A percentile compares a stretch with the other conserved stretches of the same genome.
Evolutionary conservation across 192 early-diverging fungal species (phyloP).

Genomic region (Dimargaris verticillata): DNA sequence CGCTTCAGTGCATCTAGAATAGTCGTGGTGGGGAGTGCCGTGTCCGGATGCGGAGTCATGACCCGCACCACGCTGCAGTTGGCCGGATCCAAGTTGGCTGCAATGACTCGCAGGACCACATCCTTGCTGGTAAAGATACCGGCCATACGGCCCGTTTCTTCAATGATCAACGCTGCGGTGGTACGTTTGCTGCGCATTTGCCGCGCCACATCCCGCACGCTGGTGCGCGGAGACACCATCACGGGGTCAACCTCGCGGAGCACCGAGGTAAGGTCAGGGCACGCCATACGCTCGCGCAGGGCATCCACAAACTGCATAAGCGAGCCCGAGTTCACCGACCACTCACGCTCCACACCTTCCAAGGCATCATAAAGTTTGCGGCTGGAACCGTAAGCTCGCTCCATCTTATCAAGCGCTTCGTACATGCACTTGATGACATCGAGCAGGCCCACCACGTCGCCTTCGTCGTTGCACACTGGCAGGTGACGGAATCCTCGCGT

Average conservation of each 20-base stretch:
- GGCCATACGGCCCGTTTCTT: slow-evolving; percentile 44
- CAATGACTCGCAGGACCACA: slow-evolving; percentile 74
- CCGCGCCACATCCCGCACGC: slow-evolving; percentile 53
- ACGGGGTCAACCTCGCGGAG: slow-evolving; percentile 46
- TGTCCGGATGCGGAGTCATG: slow-evolving; percentile 87
- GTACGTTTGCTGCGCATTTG: slow-evolving; percentile 56
- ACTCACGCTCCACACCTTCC: slow-evolving; percentile 67
- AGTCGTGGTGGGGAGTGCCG: slow-evolving; percentile 45
- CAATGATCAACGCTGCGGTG: slow-evolving; percentile 60
- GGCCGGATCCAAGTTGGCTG: slow-evolving; percentile 70
- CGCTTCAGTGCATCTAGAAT: slow-evolving; percentile 69
- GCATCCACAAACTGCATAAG: slow-evolving; percentile 55
- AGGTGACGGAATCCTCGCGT: slow-evolving; percentile 69
- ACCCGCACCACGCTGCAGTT: slow-evolving; percentile 89
- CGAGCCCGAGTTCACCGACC: slow-evolving; percentile 48
- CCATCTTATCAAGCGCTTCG: slow-evolving; percentile 73
- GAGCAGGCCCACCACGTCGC: slow-evolving; percentile 66
- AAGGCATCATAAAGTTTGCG: slow-evolving; percentile 64
- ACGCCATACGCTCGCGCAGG: slow-evolving; percentile 71
- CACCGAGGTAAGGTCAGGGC: slow-evolving; percentile 77
- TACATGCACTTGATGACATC: slow-evolving; percentile 78
- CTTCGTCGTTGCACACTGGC: slow-evolving; percentile 73
- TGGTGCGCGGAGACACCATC: slow-evolving; percentile 43
- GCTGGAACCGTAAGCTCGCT: slow-evolving; percentile 64
- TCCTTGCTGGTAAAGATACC: slow-evolving; percentile 91